Evolutionary conservation across 805 yeast species (phyloP).

Genomic region (Myxozyma mucilagina): DNA sequence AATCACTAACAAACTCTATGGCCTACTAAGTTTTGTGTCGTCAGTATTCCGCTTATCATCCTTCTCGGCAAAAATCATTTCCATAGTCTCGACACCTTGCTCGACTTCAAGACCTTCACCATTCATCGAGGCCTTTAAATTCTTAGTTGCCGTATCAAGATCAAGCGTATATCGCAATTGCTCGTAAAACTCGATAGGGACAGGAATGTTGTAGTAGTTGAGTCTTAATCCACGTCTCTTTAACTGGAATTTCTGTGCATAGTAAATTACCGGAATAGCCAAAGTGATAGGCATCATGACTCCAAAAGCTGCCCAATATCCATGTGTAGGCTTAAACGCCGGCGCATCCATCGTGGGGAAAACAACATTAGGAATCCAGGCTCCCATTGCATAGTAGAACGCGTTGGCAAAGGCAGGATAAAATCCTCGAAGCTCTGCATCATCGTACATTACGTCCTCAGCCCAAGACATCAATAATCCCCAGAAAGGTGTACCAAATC

Average conservation of each 20-base stretch:
- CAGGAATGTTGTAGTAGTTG: conserved; percentile 10
- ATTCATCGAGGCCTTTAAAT: not conserved
- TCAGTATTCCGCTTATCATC: not conserved
- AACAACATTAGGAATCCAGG: conserved; percentile 46
- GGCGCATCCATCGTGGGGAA: conserved; percentile 42
- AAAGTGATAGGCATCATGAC: conserved; percentile 1
- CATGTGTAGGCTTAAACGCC: conserved; percentile 31
- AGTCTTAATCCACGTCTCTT: not conserved
- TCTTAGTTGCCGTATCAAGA: not conserved
- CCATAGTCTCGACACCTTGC: not conserved
- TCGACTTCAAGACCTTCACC: conserved; percentile 4
- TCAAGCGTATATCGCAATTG: not conserved
- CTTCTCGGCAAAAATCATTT: not conserved
- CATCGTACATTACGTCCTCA: conserved; percentile 56
- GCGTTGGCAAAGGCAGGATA: conserved; percentile 40
- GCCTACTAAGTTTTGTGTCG: not conserved
- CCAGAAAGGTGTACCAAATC: conserved; percentile 61
- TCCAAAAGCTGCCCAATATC: conserved; percentile 17
- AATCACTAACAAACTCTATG: too few relatives aligned
- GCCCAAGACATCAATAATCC: conserved; percentile 61
- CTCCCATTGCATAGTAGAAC: conserved; percentile 39
- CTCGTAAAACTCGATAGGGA: conserved; percentile 8
- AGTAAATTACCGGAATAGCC: conserved; percentile 14
- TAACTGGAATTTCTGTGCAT: not conserved
- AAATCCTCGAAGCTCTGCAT: conserved; percentile 44